Evolutionary conservation across 768 basidiomycete species (phyloP).

Genomic region (Macrolepiota albuminosa): DNA sequence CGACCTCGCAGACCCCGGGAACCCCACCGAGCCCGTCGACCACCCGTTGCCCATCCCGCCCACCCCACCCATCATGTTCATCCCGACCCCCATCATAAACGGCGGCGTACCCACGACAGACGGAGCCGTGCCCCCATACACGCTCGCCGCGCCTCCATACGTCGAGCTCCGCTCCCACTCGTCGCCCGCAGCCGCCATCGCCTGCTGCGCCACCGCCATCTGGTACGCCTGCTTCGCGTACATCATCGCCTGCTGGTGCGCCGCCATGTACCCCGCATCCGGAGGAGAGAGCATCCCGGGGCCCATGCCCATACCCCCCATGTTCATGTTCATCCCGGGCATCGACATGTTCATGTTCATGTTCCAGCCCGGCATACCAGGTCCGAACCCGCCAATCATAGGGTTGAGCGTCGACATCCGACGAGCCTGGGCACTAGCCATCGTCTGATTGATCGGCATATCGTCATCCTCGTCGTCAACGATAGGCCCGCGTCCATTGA

Average conservation of each 20-base stretch:
- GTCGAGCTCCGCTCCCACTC: constrained; percentile 85
- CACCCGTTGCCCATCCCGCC: constrained; percentile 37
- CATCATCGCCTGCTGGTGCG: constrained; percentile 87
- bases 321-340: constrained; percentile 12
- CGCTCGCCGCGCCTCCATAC: constrained; percentile 27
- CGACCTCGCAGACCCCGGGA: constrained; percentile 43
- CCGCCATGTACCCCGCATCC: constrained; percentile 59
- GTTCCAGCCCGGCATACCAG: constrained; percentile 13
- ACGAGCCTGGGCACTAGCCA: constrained; percentile 19
- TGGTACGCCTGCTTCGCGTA: constrained; percentile 87
- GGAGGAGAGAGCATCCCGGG: constrained; percentile 36
- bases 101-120: constrained; percentile 32
- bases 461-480: constrained; percentile 52
- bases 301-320: constrained; percentile 16
- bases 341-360: constrained; percentile 25
- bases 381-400: constrained; percentile 36
- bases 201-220: constrained; percentile 86
- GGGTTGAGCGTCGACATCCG: constrained; percentile 41
- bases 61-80: constrained; percentile 30
- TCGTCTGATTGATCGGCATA: constrained; percentile 39
- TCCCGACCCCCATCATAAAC: constrained; percentile 23
- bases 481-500: constrained; percentile 71
- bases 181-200: constrained; percentile 82
- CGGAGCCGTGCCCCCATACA: constrained; percentile 36
- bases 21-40: constrained; percentile 43